Percentiles rank a stretch among this genome's conserved stretches.
Evolutionary conservation across 805 yeast genomes (phyloP).

Genomic region (Lipomyces anomalus): DNA sequence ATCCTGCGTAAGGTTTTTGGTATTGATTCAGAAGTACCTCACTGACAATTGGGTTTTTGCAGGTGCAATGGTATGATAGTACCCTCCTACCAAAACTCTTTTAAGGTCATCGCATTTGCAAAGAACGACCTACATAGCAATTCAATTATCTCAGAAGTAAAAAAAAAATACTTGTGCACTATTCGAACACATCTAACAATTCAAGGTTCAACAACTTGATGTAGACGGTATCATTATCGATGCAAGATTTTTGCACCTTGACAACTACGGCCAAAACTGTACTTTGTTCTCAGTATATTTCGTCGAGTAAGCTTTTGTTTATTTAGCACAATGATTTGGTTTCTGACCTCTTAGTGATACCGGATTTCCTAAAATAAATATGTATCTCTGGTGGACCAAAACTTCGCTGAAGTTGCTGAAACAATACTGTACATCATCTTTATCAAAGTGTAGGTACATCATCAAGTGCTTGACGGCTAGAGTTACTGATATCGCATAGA

Average conservation of each 20-base stretch:
- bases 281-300: slow-evolving; percentile 4
- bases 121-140: background rate
- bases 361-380: slow-evolving; percentile 3
- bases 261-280: background rate
- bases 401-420: background rate
- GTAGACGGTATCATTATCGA: slow-evolving; percentile 19
- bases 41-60: no score
- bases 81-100: slow-evolving; percentile 10
- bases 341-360: background rate
- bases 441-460: background rate
- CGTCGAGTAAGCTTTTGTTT: background rate
- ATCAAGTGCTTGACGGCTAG: background rate
- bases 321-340: background rate
- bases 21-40: no score
- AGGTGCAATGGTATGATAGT: slow-evolving; percentile 9
- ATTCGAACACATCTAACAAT: background rate
- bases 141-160: no score
- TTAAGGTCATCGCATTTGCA: slow-evolving; percentile 8
- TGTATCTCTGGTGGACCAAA: slow-evolving; percentile 11
- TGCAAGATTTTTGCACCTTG: slow-evolving; percentile 7
- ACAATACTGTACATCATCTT: background rate
- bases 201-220: slow-evolving; percentile 6
- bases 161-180: no score
- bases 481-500: no score
- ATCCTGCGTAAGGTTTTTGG: no score